phyloP scores from a whole-genome alignment of 2,329 filamentous ascomycete genomes.

The Daldinia sp. region DNA sequence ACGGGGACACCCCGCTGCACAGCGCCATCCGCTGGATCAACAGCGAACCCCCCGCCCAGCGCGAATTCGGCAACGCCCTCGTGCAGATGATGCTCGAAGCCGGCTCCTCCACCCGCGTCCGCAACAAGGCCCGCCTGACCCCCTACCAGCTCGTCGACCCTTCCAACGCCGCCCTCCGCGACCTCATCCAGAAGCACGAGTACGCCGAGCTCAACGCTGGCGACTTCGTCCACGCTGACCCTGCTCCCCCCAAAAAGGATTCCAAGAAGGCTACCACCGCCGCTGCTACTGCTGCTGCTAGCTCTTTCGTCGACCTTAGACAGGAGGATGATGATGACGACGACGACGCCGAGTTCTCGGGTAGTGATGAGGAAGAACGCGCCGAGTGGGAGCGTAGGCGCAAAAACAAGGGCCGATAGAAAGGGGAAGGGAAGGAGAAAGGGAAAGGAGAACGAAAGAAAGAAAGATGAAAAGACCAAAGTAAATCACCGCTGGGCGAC shows the following conservation, averaged over 20 bases:
- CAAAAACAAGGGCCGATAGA: slow-evolving; percentile 45
- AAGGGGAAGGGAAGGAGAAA: not conserved
- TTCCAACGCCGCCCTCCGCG: slow-evolving; percentile 66
- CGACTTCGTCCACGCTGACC: slow-evolving; percentile 58
- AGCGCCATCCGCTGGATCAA: slow-evolving; percentile 81
- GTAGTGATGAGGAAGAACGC: slow-evolving; percentile 70
- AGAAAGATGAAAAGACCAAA: not conserved
- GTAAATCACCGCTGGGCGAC: not conserved
- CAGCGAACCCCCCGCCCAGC: slow-evolving; percentile 68
- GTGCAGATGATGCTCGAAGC: slow-evolving; percentile 86
- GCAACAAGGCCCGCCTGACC: slow-evolving; percentile 78
- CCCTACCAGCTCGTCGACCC: slow-evolving; percentile 78
- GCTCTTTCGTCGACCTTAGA: slow-evolving; percentile 27
- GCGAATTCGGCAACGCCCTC: slow-evolving; percentile 70
- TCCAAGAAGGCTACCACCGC: not conserved
- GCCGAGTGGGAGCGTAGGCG: slow-evolving; percentile 65
- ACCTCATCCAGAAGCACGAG: slow-evolving; percentile 74
- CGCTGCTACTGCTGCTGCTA: too few species aligned
- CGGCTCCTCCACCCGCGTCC: slow-evolving; percentile 65
- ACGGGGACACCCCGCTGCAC: slow-evolving; percentile 83
- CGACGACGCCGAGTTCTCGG: slow-evolving; percentile 69
- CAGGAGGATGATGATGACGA: slow-evolving; percentile 48
- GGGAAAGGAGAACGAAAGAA: not conserved
- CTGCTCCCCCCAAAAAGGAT: slow-evolving; percentile 10
- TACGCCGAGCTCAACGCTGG: slow-evolving; percentile 67